Evolutionary conservation across 306 rosid genomes (phyloP).

Genomic region (Herpetospermum pedunculosum): DNA sequence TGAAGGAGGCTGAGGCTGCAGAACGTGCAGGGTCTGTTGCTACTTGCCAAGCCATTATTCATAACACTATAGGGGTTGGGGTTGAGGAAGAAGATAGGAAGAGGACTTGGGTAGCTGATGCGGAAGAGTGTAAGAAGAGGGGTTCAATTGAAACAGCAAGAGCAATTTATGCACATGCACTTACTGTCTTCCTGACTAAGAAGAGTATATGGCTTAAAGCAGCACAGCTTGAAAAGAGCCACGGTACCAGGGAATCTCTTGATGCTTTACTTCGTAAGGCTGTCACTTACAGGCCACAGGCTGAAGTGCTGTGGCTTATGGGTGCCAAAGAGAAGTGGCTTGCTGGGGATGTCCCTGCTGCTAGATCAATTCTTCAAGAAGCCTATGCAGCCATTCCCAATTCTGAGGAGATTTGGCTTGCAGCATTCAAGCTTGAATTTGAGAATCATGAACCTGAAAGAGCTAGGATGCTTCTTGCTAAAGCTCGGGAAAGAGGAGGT

Average conservation of each 20-base stretch:
- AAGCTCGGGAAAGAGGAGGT: conserved; percentile 90
- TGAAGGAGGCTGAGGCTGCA: conserved; percentile 93
- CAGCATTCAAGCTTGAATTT: conserved; percentile 85
- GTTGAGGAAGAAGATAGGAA: conserved; percentile 95
- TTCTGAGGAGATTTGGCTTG: conserved; percentile 95
- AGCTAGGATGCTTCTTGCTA: conserved; percentile 85
- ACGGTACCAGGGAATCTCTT: conserved; percentile 81
- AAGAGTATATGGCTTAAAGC: conserved; percentile 97
- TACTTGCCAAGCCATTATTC: conserved; percentile 68
- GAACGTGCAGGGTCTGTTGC: conserved; percentile 76
- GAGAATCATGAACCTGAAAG: conserved; percentile 91
- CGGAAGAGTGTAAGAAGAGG: conserved; percentile 86
- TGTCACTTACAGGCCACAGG: conserved; percentile 81
- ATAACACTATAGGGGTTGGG: conserved; percentile 64
- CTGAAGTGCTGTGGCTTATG: conserved; percentile 97
- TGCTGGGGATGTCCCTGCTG: conserved; percentile 87
- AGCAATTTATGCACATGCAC: conserved; percentile 79
- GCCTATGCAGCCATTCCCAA: conserved; percentile 89
- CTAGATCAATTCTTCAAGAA: conserved; percentile 82
- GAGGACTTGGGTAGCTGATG: conserved; percentile 97
- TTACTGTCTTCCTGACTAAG: conserved; percentile 73
- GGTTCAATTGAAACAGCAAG: conserved; percentile 87
- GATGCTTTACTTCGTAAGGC: conserved; percentile 82
- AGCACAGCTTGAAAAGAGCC: conserved; percentile 89
- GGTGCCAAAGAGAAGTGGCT: conserved; percentile 98